These are phyloP conservation scores for Choanephora cucurbitarum DNA, from an alignment of 371 early-diverging fungal species.

Conservation along the genomic window DNA sequence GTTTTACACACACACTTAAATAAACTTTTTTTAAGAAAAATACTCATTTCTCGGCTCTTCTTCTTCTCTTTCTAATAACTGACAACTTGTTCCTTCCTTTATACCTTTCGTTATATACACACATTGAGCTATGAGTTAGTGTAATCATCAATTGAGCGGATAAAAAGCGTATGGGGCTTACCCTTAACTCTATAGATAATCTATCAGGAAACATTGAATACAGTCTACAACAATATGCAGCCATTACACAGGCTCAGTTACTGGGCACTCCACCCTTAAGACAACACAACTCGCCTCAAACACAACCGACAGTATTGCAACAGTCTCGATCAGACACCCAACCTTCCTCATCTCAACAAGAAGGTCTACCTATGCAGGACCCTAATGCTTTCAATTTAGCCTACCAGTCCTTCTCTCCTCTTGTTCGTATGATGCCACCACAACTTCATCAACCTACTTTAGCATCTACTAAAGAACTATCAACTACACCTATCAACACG, in stretches of 20 bases:
- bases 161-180: background rate
- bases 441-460: slow-evolving; percentile 24
- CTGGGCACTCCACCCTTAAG: slow-evolving; percentile 7
- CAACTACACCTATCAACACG: slow-evolving; percentile 3
- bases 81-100: too few species aligned
- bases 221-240: slow-evolving; percentile 25
- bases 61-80: too few species aligned
- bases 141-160: background rate
- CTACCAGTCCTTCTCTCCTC: slow-evolving; percentile 32
- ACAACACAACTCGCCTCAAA: background rate
- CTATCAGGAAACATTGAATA: slow-evolving; percentile 25
- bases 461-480: slow-evolving; percentile 1
- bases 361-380: slow-evolving; percentile 6
- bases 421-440: slow-evolving; percentile 27
- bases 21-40: too few species aligned
- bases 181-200: slow-evolving; percentile 17
- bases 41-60: too few species aligned
- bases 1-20: too few species aligned
- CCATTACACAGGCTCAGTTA: slow-evolving; percentile 21
- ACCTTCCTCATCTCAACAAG: background rate
- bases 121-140: too few species aligned
- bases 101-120: too few species aligned
- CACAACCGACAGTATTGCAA: background rate
- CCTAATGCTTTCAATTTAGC: slow-evolving; percentile 8
- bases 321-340: background rate